Conservation (phyloP, 2,329 filamentous ascomycete species). For the Aureobasidium sp. region DNA sequence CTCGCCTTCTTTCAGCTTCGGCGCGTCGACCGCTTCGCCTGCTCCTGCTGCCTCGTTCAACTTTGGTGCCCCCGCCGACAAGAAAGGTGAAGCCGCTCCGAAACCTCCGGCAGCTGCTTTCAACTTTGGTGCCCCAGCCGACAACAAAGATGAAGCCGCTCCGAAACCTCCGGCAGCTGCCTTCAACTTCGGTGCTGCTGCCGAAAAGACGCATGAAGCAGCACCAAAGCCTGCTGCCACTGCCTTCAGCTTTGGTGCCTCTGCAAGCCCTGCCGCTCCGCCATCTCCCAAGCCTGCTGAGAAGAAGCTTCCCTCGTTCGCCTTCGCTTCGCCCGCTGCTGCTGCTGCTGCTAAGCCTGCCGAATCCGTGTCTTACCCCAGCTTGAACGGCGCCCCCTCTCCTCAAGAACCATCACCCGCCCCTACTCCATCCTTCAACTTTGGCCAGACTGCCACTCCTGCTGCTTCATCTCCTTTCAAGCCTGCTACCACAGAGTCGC, state of each 20-base stretch:
- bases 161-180: neutral
- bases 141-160: neutral
- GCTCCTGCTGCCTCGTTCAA: neutral
- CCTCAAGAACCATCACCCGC: neutral
- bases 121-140: neutral
- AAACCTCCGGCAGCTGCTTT: neutral
- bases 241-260: constrained; percentile 7
- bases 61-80: neutral
- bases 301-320: constrained; percentile 8
- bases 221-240: neutral
- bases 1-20: neutral
- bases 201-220: neutral
- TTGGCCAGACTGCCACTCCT: neutral
- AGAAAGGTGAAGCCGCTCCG: neutral
- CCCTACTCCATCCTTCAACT: neutral
- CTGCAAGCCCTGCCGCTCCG: neutral
- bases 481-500: neutral
- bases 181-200: neutral
- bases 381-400: neutral
- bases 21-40: neutral
- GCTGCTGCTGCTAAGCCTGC: neutral
- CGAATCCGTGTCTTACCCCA: neutral
- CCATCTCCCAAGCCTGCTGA: constrained; percentile 12
- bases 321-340: neutral
- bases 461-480: constrained; percentile 8